Conservation (phyloP, 2,329 filamentous ascomycete genomes). For the Epichloe bromicola region DNA sequence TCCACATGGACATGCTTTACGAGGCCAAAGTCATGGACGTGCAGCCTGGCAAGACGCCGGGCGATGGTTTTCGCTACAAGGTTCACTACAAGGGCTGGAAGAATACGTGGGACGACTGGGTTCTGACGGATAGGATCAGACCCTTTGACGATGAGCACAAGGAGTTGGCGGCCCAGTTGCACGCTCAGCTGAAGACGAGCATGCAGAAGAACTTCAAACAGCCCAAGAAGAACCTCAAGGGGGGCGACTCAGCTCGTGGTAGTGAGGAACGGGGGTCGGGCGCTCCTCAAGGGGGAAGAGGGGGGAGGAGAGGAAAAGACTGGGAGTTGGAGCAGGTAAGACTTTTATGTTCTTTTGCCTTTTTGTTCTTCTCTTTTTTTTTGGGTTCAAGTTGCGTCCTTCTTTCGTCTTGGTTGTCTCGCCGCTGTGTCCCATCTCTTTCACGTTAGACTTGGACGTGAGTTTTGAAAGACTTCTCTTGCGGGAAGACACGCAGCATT, state of each 20-base stretch:
- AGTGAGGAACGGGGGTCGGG: constrained; percentile 64
- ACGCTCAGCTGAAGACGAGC: constrained; percentile 52
- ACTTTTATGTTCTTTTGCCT: neutral
- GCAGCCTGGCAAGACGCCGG: constrained; percentile 53
- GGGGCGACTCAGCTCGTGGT: constrained; percentile 44
- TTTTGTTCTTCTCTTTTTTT: constrained; percentile 1
- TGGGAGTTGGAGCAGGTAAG: constrained; percentile 73
- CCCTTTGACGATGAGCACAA: constrained; percentile 94
- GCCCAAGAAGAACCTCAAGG: constrained; percentile 31
- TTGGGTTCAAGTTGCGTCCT: neutral
- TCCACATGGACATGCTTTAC: constrained; percentile 93
- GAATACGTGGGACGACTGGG: constrained; percentile 99
- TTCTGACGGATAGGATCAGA: constrained; percentile 80
- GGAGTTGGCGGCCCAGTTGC: constrained; percentile 65
- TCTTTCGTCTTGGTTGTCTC: neutral
- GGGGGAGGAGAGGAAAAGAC: constrained; percentile 63
- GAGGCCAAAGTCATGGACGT: constrained; percentile 91
- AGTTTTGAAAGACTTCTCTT: too few relatives aligned
- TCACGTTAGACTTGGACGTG: too few relatives aligned
- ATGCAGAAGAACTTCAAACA: constrained; percentile 41
- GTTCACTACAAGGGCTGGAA: constrained; percentile 99
- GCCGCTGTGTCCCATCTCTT: neutral
- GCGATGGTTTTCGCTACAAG: constrained; percentile 66
- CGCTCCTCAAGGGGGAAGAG: constrained; percentile 48
- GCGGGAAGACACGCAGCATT: too few relatives aligned